Evolutionary conservation across 2,329 filamentous ascomycete species (phyloP), one percentile per base, ranked within the genome.

Genomic region (Nothopassalora personata): DNA sequence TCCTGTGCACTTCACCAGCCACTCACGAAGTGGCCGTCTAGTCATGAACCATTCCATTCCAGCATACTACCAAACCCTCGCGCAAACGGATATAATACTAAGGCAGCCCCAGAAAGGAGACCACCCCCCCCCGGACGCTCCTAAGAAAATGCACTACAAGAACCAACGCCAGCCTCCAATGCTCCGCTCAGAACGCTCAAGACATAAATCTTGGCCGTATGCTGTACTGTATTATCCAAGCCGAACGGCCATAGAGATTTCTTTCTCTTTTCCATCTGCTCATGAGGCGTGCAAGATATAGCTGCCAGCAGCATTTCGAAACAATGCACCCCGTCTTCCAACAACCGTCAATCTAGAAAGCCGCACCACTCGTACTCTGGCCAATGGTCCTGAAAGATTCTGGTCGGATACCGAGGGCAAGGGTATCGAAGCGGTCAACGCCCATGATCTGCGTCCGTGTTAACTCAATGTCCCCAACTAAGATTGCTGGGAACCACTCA

Each of bases 401-500:
- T 13, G 59, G 47, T 34, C 59, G 50, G 15, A 56, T 56, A 31
- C 62, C 60, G 23, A 66, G 58, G 6, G 63, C 66, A n/a, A 67
- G 63, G 8, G 59, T 67, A 51, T 67, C 64, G 55, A 64, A 63
- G 19, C 63, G 66, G 48, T 68, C 63, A 47, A 67, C 55, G 18
- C 60, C 60, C 61, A 64, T 67, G 34, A 53, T 68, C 64, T 67
- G 50, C 13, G 33, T 33, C 8, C 33, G 48, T 18, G 56, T 66
- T 36, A 64, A 58, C 23, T 19, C 13, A 18, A 10, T 33, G 4
- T 23, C 23, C 15, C 18, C 34, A 13, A 31, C 10, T 33, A 5
- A 8, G 13, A 43, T 6, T 23, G 11, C 19, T 30, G 46, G 2
- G 31, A 10, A 27, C 4, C 3, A 67, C 70, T 68, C 58, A 72